A percentile compares a stretch with the other conserved stretches of the same genome.
These are phyloP conservation scores for Cryptosporidium viatorum DNA, from an alignment of 169 alveolate species.

Conservation along the genomic window DNA sequence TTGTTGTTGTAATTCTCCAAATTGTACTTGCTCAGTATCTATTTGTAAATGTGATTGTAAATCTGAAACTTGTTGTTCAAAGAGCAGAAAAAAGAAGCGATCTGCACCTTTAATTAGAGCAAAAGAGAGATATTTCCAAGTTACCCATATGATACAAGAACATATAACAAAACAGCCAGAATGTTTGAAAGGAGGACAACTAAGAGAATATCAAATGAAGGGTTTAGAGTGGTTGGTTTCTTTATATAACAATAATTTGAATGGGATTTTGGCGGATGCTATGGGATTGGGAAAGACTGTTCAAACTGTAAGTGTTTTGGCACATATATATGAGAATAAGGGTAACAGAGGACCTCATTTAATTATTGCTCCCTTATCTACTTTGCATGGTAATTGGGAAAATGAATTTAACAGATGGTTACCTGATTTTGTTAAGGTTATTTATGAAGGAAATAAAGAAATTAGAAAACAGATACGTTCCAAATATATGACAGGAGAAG, in stretches of 20 bases:
- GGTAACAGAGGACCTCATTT: constrained; percentile 93
- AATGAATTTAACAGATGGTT: constrained; percentile 95
- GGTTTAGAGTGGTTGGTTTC: constrained; percentile 95
- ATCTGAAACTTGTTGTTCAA: constrained; percentile 57
- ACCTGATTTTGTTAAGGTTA: constrained; percentile 90
- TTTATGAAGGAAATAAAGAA: constrained; percentile 84
- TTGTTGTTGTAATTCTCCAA: constrained; percentile 28
- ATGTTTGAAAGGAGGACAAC: constrained; percentile 89
- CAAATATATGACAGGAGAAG: constrained; percentile 79
- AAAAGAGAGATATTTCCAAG: constrained; percentile 85
- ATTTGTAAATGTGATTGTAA: constrained; percentile 17
- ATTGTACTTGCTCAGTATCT: constrained; percentile 37
- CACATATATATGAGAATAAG: constrained; percentile 88
- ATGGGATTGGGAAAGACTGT: constrained; percentile 96
- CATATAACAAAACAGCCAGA: constrained; percentile 90
- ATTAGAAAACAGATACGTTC: constrained; percentile 66
- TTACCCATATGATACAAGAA: constrained; percentile 92
- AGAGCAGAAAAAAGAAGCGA: not conserved
- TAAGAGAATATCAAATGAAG: constrained; percentile 90
- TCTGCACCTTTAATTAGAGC: constrained; percentile 74
- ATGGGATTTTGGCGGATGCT: constrained; percentile 96
- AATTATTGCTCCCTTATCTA: constrained; percentile 95
- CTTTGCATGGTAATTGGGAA: constrained; percentile 94
- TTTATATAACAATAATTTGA: constrained; percentile 93
- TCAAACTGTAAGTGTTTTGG: constrained; percentile 91